Conservation (phyloP, 495 filamentous ascomycete species). For the Penicillium cataractarum region DNA sequence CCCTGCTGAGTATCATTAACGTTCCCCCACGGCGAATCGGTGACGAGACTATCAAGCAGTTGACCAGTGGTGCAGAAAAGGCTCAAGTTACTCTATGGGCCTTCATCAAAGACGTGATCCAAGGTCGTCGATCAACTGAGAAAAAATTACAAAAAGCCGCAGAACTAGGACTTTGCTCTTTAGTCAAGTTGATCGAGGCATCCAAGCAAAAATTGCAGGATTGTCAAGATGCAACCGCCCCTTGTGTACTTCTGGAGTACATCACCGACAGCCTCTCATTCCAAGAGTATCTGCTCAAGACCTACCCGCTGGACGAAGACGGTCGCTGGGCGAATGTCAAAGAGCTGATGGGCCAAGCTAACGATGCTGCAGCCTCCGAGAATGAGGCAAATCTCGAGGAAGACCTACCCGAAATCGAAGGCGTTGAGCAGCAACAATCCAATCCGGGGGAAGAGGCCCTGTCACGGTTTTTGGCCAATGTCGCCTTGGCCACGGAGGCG, state of each 20-base stretch:
- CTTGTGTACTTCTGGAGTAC: slow-evolving; percentile 73
- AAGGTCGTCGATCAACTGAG: slow-evolving; percentile 66
- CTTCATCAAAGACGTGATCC: slow-evolving; percentile 67
- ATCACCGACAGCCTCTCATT: slow-evolving; percentile 75
- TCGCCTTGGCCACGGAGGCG: slow-evolving; percentile 80
- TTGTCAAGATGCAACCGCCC: slow-evolving; percentile 48
- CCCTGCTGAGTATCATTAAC: slow-evolving; percentile 83
- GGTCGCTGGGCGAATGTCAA: slow-evolving; percentile 89
- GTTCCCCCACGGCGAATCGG: slow-evolving; percentile 81
- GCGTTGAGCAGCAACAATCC: slow-evolving; percentile 65
- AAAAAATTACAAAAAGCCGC: slow-evolving; percentile 70
- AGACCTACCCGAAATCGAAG: slow-evolving; percentile 74
- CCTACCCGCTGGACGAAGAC: slow-evolving; percentile 77
- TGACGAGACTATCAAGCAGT: slow-evolving; percentile 72
- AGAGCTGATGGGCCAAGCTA: slow-evolving; percentile 78
- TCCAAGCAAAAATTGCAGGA: slow-evolving; percentile 61
- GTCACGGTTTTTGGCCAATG: slow-evolving; percentile 84
- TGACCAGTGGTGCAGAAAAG: slow-evolving; percentile 73
- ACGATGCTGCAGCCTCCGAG: slow-evolving; percentile 54
- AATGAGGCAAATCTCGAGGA: slow-evolving; percentile 59
- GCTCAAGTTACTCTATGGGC: slow-evolving; percentile 73
- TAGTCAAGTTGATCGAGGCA: slow-evolving; percentile 65
- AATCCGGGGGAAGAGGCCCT: slow-evolving; percentile 65
- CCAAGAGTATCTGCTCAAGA: slow-evolving; percentile 68
- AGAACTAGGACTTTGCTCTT: slow-evolving; percentile 64